These are phyloP conservation scores for Escovopsis sp. DNA, from an alignment of 2,329 filamentous ascomycete species.

Conservation along the genomic window DNA sequence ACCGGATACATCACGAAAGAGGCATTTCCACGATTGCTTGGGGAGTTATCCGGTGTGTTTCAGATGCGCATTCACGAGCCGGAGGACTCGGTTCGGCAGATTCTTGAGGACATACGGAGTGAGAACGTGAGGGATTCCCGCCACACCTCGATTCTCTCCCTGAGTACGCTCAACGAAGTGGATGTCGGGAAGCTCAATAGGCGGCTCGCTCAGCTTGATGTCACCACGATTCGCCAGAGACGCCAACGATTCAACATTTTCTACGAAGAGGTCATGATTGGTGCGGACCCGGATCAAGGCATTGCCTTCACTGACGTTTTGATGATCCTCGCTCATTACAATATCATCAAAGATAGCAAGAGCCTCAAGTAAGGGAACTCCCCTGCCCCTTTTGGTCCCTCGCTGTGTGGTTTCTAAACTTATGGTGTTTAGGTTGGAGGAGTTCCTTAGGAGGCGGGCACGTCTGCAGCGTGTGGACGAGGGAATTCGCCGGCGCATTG, in stretches of 20 bases:
- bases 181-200: conserved; percentile 64
- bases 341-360: conserved; percentile 96
- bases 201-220: conserved; percentile 58
- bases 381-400: background rate
- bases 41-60: conserved; percentile 87
- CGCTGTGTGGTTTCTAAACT: background rate
- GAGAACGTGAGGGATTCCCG: conserved; percentile 36
- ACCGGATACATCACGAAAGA: conserved; percentile 86
- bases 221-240: conserved; percentile 57
- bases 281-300: conserved; percentile 74
- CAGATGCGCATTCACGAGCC: conserved; percentile 93
- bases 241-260: conserved; percentile 82
- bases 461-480: conserved; percentile 89
- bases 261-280: conserved; percentile 90
- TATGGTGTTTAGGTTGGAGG: conserved; percentile 52
- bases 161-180: conserved; percentile 39
- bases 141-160: conserved; percentile 39
- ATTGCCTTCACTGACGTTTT: conserved; percentile 86
- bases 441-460: conserved; percentile 81
- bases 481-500: conserved; percentile 76
- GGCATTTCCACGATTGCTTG: conserved; percentile 72
- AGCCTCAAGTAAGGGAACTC: conserved; percentile 51
- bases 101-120: conserved; percentile 66
- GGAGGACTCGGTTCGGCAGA: conserved; percentile 72
- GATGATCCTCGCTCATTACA: conserved; percentile 96